phyloP scores from a whole-genome alignment of 305 asterid genomes.

The Salvia sclarea region DNA sequence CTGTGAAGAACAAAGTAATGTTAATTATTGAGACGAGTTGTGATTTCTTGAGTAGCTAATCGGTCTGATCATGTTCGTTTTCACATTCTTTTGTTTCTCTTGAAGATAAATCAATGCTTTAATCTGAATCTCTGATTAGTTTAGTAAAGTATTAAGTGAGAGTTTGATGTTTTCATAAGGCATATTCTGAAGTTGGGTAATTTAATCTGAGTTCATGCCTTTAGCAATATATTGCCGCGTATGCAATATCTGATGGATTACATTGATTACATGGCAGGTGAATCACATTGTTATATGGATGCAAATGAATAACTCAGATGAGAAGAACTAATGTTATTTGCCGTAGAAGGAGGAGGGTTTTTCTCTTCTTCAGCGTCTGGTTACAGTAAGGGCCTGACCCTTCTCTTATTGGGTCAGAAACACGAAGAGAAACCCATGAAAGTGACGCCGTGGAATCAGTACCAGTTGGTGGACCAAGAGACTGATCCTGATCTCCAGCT shows the following conservation, averaged over 20 bases:
- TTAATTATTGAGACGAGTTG: neutral
- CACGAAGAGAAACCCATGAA: constrained; percentile 89
- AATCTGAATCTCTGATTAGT: neutral
- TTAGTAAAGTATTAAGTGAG: neutral
- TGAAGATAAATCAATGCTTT: neutral
- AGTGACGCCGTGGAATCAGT: constrained; percentile 97
- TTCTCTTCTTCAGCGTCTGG: constrained; percentile 97
- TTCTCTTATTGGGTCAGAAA: constrained; percentile 82
- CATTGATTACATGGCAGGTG: constrained; percentile 41
- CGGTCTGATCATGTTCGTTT: neutral
- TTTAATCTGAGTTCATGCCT: neutral
- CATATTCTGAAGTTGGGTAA: neutral
- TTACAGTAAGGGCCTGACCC: constrained; percentile 89
- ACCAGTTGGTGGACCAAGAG: constrained; percentile 96
- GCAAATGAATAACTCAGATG: constrained; percentile 57
- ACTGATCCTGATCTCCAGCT: constrained; percentile 85
- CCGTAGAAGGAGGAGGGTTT: constrained; percentile 99
- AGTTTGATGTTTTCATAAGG: neutral
- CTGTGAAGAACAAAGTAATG: neutral
- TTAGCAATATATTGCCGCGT: neutral
- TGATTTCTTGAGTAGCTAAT: constrained; percentile 2
- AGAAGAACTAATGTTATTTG: constrained; percentile 91
- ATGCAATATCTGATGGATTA: constrained; percentile 24
- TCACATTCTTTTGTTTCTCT: neutral
- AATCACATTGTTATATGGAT: constrained; percentile 30